phyloP scores from a whole-genome alignment of 2,329 filamentous ascomycete genomes.

The Xylariaceae sp. region DNA sequence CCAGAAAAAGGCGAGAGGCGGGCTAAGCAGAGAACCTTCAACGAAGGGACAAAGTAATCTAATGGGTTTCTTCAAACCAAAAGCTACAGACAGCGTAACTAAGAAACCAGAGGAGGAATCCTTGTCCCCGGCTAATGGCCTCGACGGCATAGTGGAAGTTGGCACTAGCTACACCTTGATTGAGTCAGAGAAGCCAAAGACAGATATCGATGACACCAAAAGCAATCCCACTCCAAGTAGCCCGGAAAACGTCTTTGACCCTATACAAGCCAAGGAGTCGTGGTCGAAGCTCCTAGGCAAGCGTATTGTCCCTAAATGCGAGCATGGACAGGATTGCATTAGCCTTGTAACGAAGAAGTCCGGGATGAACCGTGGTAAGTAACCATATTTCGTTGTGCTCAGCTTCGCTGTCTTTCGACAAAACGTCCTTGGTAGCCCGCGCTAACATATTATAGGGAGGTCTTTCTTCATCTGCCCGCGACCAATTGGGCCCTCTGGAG shows the following conservation, averaged over 20 bases:
- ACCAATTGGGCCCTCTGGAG: slow-evolving; percentile 83
- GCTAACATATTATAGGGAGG: slow-evolving; percentile 50
- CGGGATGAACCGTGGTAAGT: slow-evolving; percentile 77
- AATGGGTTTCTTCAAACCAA: slow-evolving; percentile 80
- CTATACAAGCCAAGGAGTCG: slow-evolving; percentile 76
- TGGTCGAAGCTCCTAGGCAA: slow-evolving; percentile 87
- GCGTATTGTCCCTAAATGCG: slow-evolving; percentile 77
- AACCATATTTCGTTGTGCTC: background rate
- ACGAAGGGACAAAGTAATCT: slow-evolving; percentile 62
- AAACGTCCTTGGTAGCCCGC: background rate
- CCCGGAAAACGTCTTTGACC: slow-evolving; percentile 63
- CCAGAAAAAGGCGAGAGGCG: slow-evolving; percentile 48
- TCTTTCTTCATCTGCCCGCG: slow-evolving; percentile 70
- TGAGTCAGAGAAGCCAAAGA: background rate
- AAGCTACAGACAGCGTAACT: slow-evolving; percentile 41
- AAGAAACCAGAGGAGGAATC: slow-evolving; percentile 24
- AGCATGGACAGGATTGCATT: slow-evolving; percentile 88
- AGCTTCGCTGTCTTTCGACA: background rate
- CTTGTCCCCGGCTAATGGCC: background rate
- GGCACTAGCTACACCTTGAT: slow-evolving; percentile 6
- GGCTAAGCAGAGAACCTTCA: slow-evolving; percentile 44
- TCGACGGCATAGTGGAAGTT: slow-evolving; percentile 26
- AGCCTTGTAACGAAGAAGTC: slow-evolving; percentile 86
- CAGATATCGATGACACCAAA: slow-evolving; percentile 15
- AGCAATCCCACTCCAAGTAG: background rate